A percentile compares a stretch with the other conserved stretches of the same genome.
These are phyloP conservation scores for Neonectria neomacrospora DNA, from an alignment of 2,329 filamentous ascomycete genomes.

Conservation along the genomic window DNA sequence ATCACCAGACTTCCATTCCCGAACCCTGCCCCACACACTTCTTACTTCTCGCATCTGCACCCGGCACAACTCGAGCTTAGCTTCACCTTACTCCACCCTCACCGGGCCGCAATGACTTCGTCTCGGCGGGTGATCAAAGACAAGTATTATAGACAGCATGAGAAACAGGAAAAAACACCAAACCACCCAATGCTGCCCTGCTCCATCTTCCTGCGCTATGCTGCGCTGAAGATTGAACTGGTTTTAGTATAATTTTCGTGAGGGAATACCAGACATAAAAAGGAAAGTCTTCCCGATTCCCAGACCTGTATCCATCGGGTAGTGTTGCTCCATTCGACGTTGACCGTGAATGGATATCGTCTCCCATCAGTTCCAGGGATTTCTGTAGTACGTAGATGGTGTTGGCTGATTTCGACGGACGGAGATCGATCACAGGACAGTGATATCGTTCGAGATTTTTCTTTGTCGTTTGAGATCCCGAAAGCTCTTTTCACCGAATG, in stretches of 20 bases:
- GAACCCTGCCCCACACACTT: slow-evolving; percentile 42
- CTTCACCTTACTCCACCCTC: slow-evolving; percentile 18
- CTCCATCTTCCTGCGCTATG: slow-evolving; percentile 53
- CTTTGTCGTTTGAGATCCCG: slow-evolving; percentile 4
- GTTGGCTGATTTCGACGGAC: slow-evolving; percentile 31
- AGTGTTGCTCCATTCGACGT: slow-evolving; percentile 29
- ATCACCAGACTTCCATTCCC: slow-evolving; percentile 39
- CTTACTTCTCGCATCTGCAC: slow-evolving; percentile 31
- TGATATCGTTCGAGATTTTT: slow-evolving; percentile 15
- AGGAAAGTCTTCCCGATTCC: slow-evolving; percentile 38
- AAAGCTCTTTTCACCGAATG: slow-evolving; percentile 22
- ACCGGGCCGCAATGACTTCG: slow-evolving; percentile 30
- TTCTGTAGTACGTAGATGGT: slow-evolving; percentile 41
- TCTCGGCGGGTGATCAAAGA: slow-evolving; percentile 38
- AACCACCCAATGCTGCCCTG: slow-evolving; percentile 53
- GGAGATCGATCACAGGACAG: slow-evolving; percentile 15
- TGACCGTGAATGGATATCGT: slow-evolving; percentile 37
- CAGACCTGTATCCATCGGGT: slow-evolving; percentile 38
- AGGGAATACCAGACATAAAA: slow-evolving; percentile 50
- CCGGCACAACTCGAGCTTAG: slow-evolving; percentile 31
- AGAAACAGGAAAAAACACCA: slow-evolving; percentile 47
- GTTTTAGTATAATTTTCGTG: slow-evolving; percentile 50
- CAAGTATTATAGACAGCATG: slow-evolving; percentile 45
- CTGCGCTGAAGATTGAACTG: slow-evolving; percentile 53
- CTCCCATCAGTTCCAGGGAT: slow-evolving; percentile 33